Conservation (phyloP, 257 asterid species). For the Solanum medicagineum region DNA sequence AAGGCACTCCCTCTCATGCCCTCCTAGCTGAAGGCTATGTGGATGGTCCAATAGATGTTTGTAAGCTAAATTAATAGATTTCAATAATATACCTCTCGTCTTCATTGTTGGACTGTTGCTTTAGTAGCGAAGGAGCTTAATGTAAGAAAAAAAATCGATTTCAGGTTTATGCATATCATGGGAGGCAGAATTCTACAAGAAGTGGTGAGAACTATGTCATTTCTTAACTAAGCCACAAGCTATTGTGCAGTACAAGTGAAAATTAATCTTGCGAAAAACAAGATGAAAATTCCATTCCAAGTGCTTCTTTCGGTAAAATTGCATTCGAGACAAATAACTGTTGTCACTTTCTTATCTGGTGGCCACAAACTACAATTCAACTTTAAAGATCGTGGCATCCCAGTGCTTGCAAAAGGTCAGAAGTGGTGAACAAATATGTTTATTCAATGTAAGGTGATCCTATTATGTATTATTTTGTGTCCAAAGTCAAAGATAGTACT, state of each 20-base stretch:
- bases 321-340: neutral
- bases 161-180: conserved; percentile 79
- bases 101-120: neutral
- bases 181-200: conserved; percentile 54
- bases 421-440: conserved; percentile 66
- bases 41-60: conserved; percentile 84
- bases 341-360: conserved; percentile 31
- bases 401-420: conserved; percentile 43
- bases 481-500: too few relatives aligned
- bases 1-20: conserved; percentile 75
- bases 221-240: too few relatives aligned
- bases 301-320: neutral
- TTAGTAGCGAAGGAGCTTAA: neutral
- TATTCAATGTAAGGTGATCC: conserved; percentile 45
- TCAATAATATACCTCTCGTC: neutral
- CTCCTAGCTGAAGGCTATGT: conserved; percentile 82
- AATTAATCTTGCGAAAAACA: neutral
- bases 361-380: conserved; percentile 74
- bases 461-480: too few relatives aligned
- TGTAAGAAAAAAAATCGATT: neutral
- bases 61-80: conserved; percentile 37
- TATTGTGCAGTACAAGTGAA: neutral
- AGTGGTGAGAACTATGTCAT: conserved; percentile 30
- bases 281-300: neutral
- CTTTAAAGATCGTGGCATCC: conserved; percentile 49